These are phyloP conservation scores for Phytophthora tentaculata DNA, from an alignment of 352 stramenopile species.

Conservation along the genomic window DNA sequence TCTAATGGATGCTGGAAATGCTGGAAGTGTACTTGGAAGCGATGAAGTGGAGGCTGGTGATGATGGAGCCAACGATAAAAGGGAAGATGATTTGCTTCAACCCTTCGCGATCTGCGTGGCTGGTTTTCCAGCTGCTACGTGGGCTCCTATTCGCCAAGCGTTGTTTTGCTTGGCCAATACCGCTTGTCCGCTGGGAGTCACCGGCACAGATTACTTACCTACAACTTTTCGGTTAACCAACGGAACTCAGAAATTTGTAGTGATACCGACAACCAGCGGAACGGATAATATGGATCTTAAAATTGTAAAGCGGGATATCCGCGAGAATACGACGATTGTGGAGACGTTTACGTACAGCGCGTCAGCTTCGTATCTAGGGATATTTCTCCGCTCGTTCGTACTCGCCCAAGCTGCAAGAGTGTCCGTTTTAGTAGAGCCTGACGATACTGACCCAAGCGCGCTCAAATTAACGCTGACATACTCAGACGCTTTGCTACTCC, in stretches of 20 bases:
- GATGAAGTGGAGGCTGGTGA: not conserved
- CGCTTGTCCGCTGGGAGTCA: constrained; percentile 7
- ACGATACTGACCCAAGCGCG: not conserved
- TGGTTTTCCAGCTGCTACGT: not conserved
- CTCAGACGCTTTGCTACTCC: constrained; percentile 14
- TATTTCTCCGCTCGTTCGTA: constrained; percentile 21
- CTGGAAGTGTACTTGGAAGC: not conserved
- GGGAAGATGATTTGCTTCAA: constrained; percentile 14
- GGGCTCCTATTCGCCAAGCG: constrained; percentile 15
- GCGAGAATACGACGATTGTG: not conserved
- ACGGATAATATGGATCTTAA: constrained; percentile 22
- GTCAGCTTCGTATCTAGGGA: constrained; percentile 19
- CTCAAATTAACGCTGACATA: constrained; percentile 15
- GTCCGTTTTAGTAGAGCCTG: not conserved
- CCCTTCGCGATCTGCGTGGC: constrained; percentile 14
- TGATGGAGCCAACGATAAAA: not conserved
- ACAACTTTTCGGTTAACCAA: constrained; percentile 14
- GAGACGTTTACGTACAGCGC: constrained; percentile 19
- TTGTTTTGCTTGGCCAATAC: constrained; percentile 16
- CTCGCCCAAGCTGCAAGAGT: constrained; percentile 13
- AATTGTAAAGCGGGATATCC: constrained; percentile 15
- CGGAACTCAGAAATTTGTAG: constrained; percentile 12
- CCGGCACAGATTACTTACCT: not conserved
- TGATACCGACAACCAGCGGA: not conserved
- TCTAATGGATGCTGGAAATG: not conserved